Base-by-base conservation (phyloP, 73 alveolate genomes). In the Urostyla sp. region DNA sequence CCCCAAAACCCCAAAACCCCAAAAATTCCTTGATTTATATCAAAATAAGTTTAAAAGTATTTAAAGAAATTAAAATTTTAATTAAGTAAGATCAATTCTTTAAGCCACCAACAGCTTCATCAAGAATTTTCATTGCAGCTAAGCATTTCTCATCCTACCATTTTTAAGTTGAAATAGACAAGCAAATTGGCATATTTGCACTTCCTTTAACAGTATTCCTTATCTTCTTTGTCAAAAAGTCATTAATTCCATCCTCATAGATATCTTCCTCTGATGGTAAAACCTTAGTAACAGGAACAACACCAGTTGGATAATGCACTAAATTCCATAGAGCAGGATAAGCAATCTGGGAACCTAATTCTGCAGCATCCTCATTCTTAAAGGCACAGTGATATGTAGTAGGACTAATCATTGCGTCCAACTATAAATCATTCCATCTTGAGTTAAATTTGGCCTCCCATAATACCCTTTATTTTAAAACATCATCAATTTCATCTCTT, bases 131-230 rank as follows among this genome's bases (percentile, higher is more conserved):
- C 95, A 91, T 87, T 18, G 91, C 72, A 32, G 86, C 90, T 15
- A 90, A 52, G 50, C 82, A 91, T 5, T 67, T 51, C 69, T 94
- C 98, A 73, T 94, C 98, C 72, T 76, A 59, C 72, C 75, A 89
- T 20, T 95, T 92, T 15, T 34, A 66, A 15, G 93, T 78, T 23
- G 80, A 80, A 2, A 94, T 91, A 59, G 84, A 79, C 31, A 94
- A 77, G n/a, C 92, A 87, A 0, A 90, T 84, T 23, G 98, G 98
- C 21, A 94, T 45, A 0, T 94, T 95, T 11, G 60, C 89, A 53
- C 94, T 49, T 6, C 77, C 91, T 40, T 74, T 55, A 92, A 91
- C 85, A 37, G 32, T 57, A 0, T 73, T 52, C 21, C 31, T 26
- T 13, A 73, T 73, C 8, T 10, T 52, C 26, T 51, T 32, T n/a